Evolutionary conservation across 371 early-diverging fungal genomes (phyloP), one percentile per base, ranked within the genome.

Genomic region (Caulochytrium protostelioides): DNA sequence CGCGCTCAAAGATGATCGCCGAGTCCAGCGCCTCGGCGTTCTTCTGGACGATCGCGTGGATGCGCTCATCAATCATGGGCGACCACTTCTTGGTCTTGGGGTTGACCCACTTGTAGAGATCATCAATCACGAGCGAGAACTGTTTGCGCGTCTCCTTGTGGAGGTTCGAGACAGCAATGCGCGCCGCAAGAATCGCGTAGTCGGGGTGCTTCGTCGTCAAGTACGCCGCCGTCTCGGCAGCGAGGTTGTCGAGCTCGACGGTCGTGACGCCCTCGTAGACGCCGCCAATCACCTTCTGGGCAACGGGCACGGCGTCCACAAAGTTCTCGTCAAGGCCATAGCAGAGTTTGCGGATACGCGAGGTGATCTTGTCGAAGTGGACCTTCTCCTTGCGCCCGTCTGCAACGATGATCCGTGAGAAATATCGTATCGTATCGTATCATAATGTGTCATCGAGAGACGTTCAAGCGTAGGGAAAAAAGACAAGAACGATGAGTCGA

Each of bases 121-220:
- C 76, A 34, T 82, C 62, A 37, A 95, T 55, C 18, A 87, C 87
- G 24, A 76, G 66, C 4, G 85, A 83, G 50, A 99, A 98, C 29
- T 70, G 73, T 46, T 77, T 71, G 50, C 81, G 75, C 33, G 98
- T 97, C 48, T 86, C 83, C 62, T 92, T 94, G 61, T 95, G 95
- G 35, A 97, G 60, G 50, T 97, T 87, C 28, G 86, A 84, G n/a
- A 95, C 70, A 22, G 87, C 86, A 45, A 98, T 92, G 36, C 97
- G 80, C 16, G 97, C 90, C 29, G 98, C 97, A 10, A 99, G 72
- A 19, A 79, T 64, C 14, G 90, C 89, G 60, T 94, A 99, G 55
- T 98, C 92, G 2, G 97, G 95, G 55, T 97, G 97, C 46, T 77
- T 79, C 12, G 95, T 90, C 62, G 92, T 94, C 76, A 90, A 69